phyloP scores from a whole-genome alignment of 2,329 filamentous ascomycete species.

The Rachicladosporium sp. region DNA sequence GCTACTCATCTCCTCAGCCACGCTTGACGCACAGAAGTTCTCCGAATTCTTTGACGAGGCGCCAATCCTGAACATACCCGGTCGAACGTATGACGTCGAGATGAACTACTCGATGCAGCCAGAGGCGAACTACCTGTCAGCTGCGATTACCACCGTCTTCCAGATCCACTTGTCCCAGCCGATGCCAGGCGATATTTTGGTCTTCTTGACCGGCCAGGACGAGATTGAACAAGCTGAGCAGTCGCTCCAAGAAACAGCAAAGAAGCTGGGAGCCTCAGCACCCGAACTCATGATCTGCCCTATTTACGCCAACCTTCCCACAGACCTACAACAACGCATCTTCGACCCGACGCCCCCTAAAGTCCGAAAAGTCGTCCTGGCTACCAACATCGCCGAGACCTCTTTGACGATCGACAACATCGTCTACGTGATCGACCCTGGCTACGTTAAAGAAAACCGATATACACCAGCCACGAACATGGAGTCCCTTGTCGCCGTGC shows the following conservation, averaged over 20 bases:
- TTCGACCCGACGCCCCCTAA: conserved; percentile 84
- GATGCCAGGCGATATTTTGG: conserved; percentile 69
- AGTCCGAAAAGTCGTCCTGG: conserved; percentile 80
- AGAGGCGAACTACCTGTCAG: conserved; percentile 85
- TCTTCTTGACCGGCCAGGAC: conserved; percentile 91
- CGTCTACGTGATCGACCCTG: conserved; percentile 88
- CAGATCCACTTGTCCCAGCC: conserved; percentile 86
- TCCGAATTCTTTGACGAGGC: conserved; percentile 82
- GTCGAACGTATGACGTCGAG: conserved; percentile 76
- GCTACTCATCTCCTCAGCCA: conserved; percentile 84
- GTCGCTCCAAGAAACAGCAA: conserved; percentile 74
- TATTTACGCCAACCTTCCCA: conserved; percentile 87
- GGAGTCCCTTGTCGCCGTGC: conserved; percentile 81
- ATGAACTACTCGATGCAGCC: conserved; percentile 84
- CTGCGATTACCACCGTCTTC: conserved; percentile 84
- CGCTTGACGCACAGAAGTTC: conserved; percentile 89
- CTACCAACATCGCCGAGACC: conserved; percentile 95
- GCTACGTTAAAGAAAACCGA: conserved; percentile 89
- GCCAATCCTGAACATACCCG: conserved; percentile 90
- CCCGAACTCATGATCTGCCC: conserved; percentile 83
- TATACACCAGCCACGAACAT: conserved; percentile 88
- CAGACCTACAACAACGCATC: conserved; percentile 82
- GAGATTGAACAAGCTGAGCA: conserved; percentile 85
- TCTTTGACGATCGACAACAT: conserved; percentile 93
- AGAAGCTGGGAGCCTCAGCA: conserved; percentile 73